Evolutionary conservation across 306 rosid genomes (phyloP), one percentile per base, ranked within the genome.

Genomic region (Arachis stenosperma): DNA sequence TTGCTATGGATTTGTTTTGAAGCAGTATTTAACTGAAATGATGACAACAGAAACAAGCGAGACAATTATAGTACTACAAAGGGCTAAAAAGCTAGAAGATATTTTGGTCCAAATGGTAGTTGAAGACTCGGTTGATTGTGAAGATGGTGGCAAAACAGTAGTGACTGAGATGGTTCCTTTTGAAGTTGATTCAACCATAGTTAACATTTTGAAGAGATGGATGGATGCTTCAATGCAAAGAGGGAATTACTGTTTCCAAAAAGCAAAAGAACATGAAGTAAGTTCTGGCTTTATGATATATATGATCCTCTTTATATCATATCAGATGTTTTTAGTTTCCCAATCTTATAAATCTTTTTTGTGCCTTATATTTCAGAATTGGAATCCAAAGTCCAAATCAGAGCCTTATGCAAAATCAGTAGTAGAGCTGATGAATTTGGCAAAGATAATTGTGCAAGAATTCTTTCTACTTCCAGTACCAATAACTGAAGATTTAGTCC

Each of bases 341-440:
- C 12, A 10, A 50, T 13, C 63, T 9, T 14, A 40, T 40, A 7
- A 40, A 40, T 10, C 52, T 58, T 67, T 22, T 7, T 33, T 27
- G 37, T 12, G 15, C 30, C 41, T 70, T 69, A 29, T n/a, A 33
- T 65, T 68, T 78, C 70, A 93, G 98, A 87, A 91, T 64, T 94
- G 98, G 98, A 94, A 91, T 81, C 98, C 98, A 27, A 94, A 87
- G 84, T 91, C 97, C 14, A 94, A 91, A 80, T 78, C 92, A 0
- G 98, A 94, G 47, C 96, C 97, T 0, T 85, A 84, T 67, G 95
- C 94, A 3, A 89, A 85, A 71, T 89, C 97, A 51, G 95, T 73
- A 5, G 88, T 78, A 67, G 98, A 89, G 88, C 69, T 94, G 30
- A 81, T 88, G 69, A 86, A 55, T 57, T 22, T 85, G 67, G 86